Evolutionary conservation across 257 asterid genomes (phyloP), one percentile per base, ranked within the genome.

Genomic region (Ajuga chamaepitys): DNA sequence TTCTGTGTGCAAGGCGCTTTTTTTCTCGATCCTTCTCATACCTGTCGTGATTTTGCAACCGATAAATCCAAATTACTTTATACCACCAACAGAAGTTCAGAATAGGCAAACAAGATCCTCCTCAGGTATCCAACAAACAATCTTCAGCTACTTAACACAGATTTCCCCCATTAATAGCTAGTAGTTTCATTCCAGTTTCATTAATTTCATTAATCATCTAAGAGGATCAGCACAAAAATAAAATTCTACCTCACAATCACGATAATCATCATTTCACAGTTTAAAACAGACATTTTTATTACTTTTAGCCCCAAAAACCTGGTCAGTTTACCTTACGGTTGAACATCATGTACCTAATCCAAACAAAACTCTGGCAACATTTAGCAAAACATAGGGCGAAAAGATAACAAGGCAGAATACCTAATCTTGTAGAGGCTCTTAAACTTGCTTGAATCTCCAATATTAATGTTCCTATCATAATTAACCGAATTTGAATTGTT

Each of bases 11-110:
- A 21, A 85, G 76, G 28, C 74, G 85, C 80, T 79, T 89, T 44
- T 68, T 84, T 34, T 83, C 83, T 61, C 78, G 81, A 55, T 81
- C 83, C 73, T 78, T 87, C 79, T 82, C 95, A 37, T 81, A 89
- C 70, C 86, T 83, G 35, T 13, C 59, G 7, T 30, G n/a, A 34
- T 57, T 48, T 72, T 17, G 57, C 51, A 64, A 75, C 2, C 9
- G 28, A 55, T n/a, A 25, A 61, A 63, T 32, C 17, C 40, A 61
- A 18, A 42, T 16, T 48, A 56, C 17, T 16, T 26, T 14, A 56
- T 40, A 28, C 18, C 22, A 70, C 71, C 53, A 22, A 25, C 20
- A 11, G 51, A 54, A 51, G 41, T 22, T 22, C 44, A 50, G 26
- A 66, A 7, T 25, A 18, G 63, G 65, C 18, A 22, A 35, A 37